phyloP scores from a whole-genome alignment of 768 basidiomycete species.

The Suillus subaureus region DNA sequence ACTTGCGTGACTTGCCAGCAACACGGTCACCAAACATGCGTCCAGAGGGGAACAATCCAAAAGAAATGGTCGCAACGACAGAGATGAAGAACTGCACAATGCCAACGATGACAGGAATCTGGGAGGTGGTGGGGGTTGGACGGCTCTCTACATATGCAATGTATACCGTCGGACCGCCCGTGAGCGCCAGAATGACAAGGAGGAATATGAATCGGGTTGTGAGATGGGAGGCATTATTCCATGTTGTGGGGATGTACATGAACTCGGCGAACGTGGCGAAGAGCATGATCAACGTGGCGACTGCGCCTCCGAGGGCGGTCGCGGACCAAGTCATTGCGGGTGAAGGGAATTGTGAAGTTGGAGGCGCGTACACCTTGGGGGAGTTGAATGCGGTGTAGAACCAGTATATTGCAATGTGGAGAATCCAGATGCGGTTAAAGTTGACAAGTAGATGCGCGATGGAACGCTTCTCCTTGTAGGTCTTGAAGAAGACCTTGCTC shows the following conservation, averaged over 20 bases:
- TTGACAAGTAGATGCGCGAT: conserved; percentile 93
- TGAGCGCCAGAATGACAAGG: conserved; percentile 88
- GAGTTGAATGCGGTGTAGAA: conserved; percentile 99
- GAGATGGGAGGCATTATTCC: conserved; percentile 98
- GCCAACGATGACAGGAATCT: conserved; percentile 86
- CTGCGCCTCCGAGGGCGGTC: conserved; percentile 92
- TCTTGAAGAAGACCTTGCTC: conserved; percentile 97
- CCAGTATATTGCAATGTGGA: conserved; percentile 92
- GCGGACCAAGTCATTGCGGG: conserved; percentile 95
- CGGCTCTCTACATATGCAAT: conserved; percentile 82
- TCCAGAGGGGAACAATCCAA: conserved; percentile 91
- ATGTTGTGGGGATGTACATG: conserved; percentile 95
- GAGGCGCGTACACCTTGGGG: conserved; percentile 84
- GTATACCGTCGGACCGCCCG: conserved; percentile 92
- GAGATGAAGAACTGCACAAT: conserved; percentile 95
- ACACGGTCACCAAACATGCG: conserved; percentile 99
- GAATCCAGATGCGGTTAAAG: conserved; percentile 99
- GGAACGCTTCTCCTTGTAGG: conserved; percentile 96
- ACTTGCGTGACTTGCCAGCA: conserved; percentile 95
- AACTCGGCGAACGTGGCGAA: conserved; percentile 92
- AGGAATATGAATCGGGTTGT: conserved; percentile 93
- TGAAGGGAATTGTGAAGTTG: conserved; percentile 64
- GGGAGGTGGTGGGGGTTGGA: conserved; percentile 45
- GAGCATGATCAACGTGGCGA: conserved; percentile 93
- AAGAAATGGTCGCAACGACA: conserved; percentile 77